Evolutionary conservation across 768 basidiomycete species (phyloP).

Genomic region (Rhodosporidiobolus sp.): DNA sequence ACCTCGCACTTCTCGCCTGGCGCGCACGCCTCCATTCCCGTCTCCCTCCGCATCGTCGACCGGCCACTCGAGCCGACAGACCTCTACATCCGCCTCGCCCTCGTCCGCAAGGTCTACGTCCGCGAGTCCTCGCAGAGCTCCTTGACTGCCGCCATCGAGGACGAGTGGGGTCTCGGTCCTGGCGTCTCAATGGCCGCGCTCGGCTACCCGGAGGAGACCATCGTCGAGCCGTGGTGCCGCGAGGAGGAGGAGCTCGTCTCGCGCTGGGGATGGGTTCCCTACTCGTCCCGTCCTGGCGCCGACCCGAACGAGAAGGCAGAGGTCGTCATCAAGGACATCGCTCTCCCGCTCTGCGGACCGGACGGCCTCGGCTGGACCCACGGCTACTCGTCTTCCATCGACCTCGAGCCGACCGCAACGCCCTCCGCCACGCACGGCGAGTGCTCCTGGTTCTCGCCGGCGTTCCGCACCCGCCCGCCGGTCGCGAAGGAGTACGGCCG

Average conservation of each 20-base stretch:
- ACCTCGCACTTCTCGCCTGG: slow-evolving; percentile 44
- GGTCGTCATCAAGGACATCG: slow-evolving; percentile 43
- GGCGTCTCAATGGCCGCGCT: slow-evolving; percentile 28
- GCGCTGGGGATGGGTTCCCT: slow-evolving; percentile 44
- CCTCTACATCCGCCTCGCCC: slow-evolving; percentile 44
- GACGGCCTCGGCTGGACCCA: slow-evolving; percentile 38
- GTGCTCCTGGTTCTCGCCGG: slow-evolving; percentile 45
- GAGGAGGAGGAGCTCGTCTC: slow-evolving; percentile 45
- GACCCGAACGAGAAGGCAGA: slow-evolving; percentile 41
- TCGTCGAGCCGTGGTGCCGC: slow-evolving; percentile 42
- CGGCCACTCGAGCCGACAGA: slow-evolving; percentile 44
- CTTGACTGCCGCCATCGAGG: slow-evolving; percentile 35
- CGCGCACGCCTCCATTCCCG: slow-evolving; percentile 39
- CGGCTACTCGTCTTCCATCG: slow-evolving; percentile 43
- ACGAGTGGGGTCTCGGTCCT: slow-evolving; percentile 42
- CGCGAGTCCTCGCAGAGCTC: slow-evolving; percentile 37
- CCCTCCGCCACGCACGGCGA: slow-evolving; percentile 41
- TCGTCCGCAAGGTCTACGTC: slow-evolving; percentile 44
- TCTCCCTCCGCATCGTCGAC: slow-evolving; percentile 43
- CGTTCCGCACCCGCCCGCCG: slow-evolving; percentile 37
- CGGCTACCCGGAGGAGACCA: slow-evolving; percentile 42
- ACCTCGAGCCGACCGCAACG: slow-evolving; percentile 39
- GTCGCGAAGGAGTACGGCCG: slow-evolving; percentile 38
- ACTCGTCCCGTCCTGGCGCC: slow-evolving; percentile 40
- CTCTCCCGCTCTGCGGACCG: slow-evolving; percentile 33